Percentiles rank a stretch among this genome's conserved stretches.
phyloP scores from a whole-genome alignment of 345 rosid genomes.

The Hibiscus syriacus region DNA sequence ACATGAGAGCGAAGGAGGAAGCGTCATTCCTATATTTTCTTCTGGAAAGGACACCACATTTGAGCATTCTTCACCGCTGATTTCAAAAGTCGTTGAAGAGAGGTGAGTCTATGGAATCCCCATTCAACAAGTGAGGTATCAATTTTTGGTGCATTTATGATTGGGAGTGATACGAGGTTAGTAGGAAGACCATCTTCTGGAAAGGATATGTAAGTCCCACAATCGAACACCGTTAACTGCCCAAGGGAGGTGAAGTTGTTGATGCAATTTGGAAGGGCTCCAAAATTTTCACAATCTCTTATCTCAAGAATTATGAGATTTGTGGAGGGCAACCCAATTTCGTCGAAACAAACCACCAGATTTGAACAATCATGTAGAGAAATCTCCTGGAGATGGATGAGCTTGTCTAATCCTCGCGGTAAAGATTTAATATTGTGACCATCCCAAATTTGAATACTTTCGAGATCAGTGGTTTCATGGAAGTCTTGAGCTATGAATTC shows the following conservation, averaged over 20 bases:
- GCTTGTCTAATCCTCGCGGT: background rate
- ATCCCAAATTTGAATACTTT: rapidly evolving
- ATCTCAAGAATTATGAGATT: background rate
- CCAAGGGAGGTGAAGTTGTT: background rate
- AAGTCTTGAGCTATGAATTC: no score
- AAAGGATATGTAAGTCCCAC: background rate
- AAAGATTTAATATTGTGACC: background rate
- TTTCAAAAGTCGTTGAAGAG: background rate
- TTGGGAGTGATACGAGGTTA: background rate
- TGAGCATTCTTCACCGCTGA: no score
- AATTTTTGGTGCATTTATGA: background rate
- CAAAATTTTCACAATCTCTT: background rate
- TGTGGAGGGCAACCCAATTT: background rate
- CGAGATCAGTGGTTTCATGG: background rate
- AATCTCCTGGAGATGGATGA: background rate
- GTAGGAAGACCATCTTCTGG: background rate
- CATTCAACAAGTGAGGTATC: background rate
- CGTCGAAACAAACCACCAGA: no score
- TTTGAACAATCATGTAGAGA: background rate
- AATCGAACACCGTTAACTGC: background rate
- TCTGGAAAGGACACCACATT: no score
- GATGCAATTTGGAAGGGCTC: background rate
- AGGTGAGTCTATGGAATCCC: background rate
- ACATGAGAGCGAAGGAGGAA: background rate
- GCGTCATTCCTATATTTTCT: background rate